Evolutionary conservation across 495 filamentous ascomycete genomes (phyloP).

Genomic region (Lichenothelia convexa): DNA sequence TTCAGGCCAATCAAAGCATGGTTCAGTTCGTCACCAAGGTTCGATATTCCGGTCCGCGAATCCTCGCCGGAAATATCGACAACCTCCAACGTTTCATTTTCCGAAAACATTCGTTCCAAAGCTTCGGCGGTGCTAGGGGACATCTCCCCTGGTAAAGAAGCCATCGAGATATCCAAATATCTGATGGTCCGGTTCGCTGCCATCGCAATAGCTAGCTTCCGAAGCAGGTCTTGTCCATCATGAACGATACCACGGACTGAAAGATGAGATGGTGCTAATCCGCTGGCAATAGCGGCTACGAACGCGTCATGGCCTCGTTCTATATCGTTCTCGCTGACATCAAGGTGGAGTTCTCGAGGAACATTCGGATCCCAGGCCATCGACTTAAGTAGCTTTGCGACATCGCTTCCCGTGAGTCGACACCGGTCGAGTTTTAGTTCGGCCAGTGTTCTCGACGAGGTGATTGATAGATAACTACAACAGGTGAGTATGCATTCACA

Average conservation of each 20-base stretch:
- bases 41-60: slow-evolving; percentile 68
- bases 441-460: slow-evolving; percentile 45
- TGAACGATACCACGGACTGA: slow-evolving; percentile 79
- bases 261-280: slow-evolving; percentile 49
- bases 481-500: too few relatives aligned
- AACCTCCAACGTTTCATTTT: slow-evolving; percentile 57
- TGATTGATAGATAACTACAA: too few relatives aligned
- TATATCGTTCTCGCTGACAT: slow-evolving; percentile 66
- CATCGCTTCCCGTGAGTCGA: slow-evolving; percentile 55
- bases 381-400: slow-evolving; percentile 59
- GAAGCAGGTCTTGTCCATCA: slow-evolving; percentile 56
- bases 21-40: slow-evolving; percentile 67
- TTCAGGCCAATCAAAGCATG: slow-evolving; percentile 59
- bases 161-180: slow-evolving; percentile 75
- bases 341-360: slow-evolving; percentile 52
- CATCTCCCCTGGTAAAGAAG: slow-evolving; percentile 64
- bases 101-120: slow-evolving; percentile 57
- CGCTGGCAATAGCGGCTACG: slow-evolving; percentile 44
- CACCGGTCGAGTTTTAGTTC: slow-evolving; percentile 62
- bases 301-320: slow-evolving; percentile 53
- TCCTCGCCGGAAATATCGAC: slow-evolving; percentile 82
- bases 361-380: slow-evolving; percentile 35
- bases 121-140: slow-evolving; percentile 53
- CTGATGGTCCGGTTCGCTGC: slow-evolving; percentile 52
- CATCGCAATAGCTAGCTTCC: slow-evolving; percentile 52